phyloP scores from a whole-genome alignment of 2,329 filamentous ascomycete species.

The Parastagonospora nodorum region DNA sequence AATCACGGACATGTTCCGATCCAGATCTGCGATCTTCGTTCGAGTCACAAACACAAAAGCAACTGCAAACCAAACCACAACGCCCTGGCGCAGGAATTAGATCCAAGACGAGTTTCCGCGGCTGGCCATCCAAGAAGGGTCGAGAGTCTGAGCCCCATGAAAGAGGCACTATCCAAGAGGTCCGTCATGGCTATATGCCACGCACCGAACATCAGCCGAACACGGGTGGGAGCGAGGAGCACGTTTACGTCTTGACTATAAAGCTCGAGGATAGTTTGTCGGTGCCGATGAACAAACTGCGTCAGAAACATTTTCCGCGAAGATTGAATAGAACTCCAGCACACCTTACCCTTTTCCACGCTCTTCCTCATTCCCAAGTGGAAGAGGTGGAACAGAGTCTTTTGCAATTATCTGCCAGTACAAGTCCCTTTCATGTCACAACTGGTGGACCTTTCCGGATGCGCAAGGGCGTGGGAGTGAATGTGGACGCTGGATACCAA shows the following conservation, averaged over 20 bases:
- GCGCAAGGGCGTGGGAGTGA: slow-evolving; percentile 49
- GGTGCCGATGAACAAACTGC: slow-evolving; percentile 46
- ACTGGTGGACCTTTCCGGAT: slow-evolving; percentile 49
- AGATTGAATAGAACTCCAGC: slow-evolving; percentile 50
- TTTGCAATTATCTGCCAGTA: slow-evolving; percentile 31
- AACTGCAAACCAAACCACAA: slow-evolving; percentile 10
- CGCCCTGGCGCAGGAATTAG: slow-evolving; percentile 14
- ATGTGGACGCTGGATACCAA: slow-evolving; percentile 38
- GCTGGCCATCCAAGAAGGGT: slow-evolving; percentile 15
- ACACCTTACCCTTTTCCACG: slow-evolving; percentile 54
- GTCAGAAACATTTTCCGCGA: slow-evolving; percentile 50
- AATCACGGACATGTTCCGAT: slow-evolving; percentile 14
- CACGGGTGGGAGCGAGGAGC: slow-evolving; percentile 36
- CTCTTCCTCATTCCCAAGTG: slow-evolving; percentile 49
- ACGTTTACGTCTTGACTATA: slow-evolving; percentile 52
- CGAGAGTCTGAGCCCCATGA: slow-evolving; percentile 4
- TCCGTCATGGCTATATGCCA: slow-evolving; percentile 3
- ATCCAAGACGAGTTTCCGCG: slow-evolving; percentile 20
- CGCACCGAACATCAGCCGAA: slow-evolving; percentile 37
- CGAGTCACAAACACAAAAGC: slow-evolving; percentile 4
- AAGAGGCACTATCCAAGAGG: slow-evolving; percentile 12
- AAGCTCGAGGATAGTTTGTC: slow-evolving; percentile 46
- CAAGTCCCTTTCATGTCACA: slow-evolving; percentile 43
- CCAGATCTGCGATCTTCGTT: slow-evolving; percentile 13
- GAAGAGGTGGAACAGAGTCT: slow-evolving; percentile 42